Base-by-base conservation (phyloP, 768 basidiomycete species). In the Chalciporus pseudorubinellus region DNA sequence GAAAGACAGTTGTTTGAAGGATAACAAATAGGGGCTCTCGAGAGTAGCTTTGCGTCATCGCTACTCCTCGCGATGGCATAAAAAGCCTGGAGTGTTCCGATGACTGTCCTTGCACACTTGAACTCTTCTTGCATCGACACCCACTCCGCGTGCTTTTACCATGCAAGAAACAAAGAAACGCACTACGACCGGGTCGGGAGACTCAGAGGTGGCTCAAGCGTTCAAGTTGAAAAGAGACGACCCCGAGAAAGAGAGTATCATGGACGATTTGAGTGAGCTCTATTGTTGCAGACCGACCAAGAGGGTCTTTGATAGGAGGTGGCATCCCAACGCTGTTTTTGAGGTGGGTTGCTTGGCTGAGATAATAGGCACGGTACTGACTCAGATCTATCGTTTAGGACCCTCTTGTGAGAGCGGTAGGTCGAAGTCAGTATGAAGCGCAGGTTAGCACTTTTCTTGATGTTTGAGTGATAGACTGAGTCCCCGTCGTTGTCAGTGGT, bases 221-320 rank as follows among this genome's bases (percentile, higher is more conserved):
- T 39, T 29, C 33, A 16, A n/a, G 16, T 36, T 36, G 34, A 34
- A 21, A 4, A 29, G 33, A 22, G 46, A 44, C 22, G 74, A 72
- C 39, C 60, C 62, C 2, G 69, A 73, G 44, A 83, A 80, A 57
- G 60, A 69, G 42, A 71, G 72, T n/a, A 72, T 84, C 2, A 55
- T 87, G 52, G 70, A 73, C n/a, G 84, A 85, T 57, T 57, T 86
- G 28, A 74, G 74, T 14, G 80, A 84, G 62, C 64, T 87, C 22
- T 87, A 78, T 56, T 77, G 77, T 39, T 76, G 76, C 54, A 63
- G 76, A n/a, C 78, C 83, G 3, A 79, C 77, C 1, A 51, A 66
- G 34, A 77, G 80, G 45, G 77, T 83, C 26, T 74, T 86, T 39
- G 70, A 77, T 48, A 69, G 77, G 36, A 72, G 76, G 11, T 86